Percentiles rank a stretch among this genome's conserved stretches.
Evolutionary conservation across 1,139 yeast genomes (phyloP).

Genomic region (Kodamaea arcana): DNA sequence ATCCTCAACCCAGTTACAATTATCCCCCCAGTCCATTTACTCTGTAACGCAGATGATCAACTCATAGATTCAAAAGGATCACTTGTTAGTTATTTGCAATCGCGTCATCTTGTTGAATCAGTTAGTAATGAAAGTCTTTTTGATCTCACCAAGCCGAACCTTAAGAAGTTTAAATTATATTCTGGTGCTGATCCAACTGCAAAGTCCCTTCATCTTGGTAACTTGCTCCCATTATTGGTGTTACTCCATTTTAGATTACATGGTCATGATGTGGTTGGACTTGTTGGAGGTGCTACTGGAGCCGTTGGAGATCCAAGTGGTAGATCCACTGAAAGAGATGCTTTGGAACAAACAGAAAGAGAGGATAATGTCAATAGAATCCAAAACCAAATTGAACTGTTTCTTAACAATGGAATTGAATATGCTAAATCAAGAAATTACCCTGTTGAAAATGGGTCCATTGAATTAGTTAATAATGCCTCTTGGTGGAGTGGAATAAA

Average conservation of each 20-base stretch:
- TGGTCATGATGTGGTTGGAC: slow-evolving; percentile 77
- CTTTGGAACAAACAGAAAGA: slow-evolving; percentile 50
- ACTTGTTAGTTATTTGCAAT: slow-evolving; percentile 41
- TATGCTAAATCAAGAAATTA: slow-evolving; percentile 58
- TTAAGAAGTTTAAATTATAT: slow-evolving; percentile 54
- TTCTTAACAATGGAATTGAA: slow-evolving; percentile 59
- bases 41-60: slow-evolving; percentile 23
- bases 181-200: slow-evolving; percentile 99
- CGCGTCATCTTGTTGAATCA: slow-evolving; percentile 46
- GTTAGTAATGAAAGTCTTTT: slow-evolving; percentile 46
- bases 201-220: slow-evolving; percentile 82
- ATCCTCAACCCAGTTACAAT: slow-evolving; percentile 20
- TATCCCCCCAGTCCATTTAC: slow-evolving; percentile 33
- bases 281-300: slow-evolving; percentile 98
- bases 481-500: slow-evolving; percentile 83
- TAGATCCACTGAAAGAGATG: slow-evolving; percentile 66
- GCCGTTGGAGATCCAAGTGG: slow-evolving; percentile 98
- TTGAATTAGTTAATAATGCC: slow-evolving; percentile 56
- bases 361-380: slow-evolving; percentile 58
- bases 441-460: slow-evolving; percentile 36
- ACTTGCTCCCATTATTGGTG: slow-evolving; percentile 80
- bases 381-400: slow-evolving; percentile 54
- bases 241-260: slow-evolving; percentile 76
- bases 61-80: slow-evolving; percentile 34
- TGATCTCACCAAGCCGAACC: slow-evolving; percentile 27